Base-by-base conservation (phyloP, 495 filamentous ascomycete species). In the Penicillium malachiteum region DNA sequence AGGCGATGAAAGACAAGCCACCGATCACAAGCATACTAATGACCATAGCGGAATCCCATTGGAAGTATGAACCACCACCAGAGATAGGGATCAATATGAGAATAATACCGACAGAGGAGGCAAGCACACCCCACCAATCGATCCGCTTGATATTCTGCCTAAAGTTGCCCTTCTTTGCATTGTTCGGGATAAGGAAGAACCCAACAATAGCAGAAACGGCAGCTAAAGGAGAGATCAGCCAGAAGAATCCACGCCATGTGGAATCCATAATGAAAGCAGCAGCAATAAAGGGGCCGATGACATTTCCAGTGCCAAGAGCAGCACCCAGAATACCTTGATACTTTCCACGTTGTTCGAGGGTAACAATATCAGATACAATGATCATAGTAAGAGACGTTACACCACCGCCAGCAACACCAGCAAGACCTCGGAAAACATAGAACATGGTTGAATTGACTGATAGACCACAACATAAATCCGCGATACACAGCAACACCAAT, bases 21-120 rank as follows among this genome's bases (percentile, higher is more conserved):
- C 83, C 81, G 30, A 87, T 73, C 1, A 68, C 64, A 32, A 88
- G 73, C 81, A 87, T 85, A 42, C 77, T 76, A 33, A 88, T 85
- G 3, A 86, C 78, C 71, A 86, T 74, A 0, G 82, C 69, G 3
- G 82, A 85, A 47, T 78, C 60, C 84, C 84, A 87, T 5, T 73
- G 62, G 54, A 85, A 87, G 51, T 81, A 82, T 5, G 78, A 78
- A 0, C 85, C 84, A 21, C 81, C 84, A 5, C 83, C 84, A 11
- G 83, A 86, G 31, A 87, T 78, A 13, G 84, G 84, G 55, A 87
- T 84, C 42, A 87, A 69, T 16, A 84, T 45, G 48, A 85, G 78
- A 18, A 86, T 75, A 32, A 86, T 76, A 1, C 75, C 81, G 33
- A 78, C 72, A 0, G 77, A 78, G 7, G 76, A 81, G 1, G 76